Evolutionary conservation across 495 filamentous ascomycete species (phyloP), one percentile per base, ranked within the genome.

Genomic region (Bombardia bombarda): DNA sequence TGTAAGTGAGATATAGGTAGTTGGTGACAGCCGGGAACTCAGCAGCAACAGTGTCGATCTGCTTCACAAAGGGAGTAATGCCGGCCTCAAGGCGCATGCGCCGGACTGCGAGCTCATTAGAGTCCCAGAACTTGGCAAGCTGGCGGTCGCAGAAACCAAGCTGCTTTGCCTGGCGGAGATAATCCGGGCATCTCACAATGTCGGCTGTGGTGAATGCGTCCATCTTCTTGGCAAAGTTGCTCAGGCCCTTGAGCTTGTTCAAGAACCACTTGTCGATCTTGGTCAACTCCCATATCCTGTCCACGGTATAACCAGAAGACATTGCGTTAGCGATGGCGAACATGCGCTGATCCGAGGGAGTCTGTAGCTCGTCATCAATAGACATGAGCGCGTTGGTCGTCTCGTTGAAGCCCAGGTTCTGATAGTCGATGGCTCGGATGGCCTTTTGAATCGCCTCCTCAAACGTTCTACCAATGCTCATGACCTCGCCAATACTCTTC

Each of bases 401-500:
- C 57, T 90, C 86, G 53, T 86, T 92, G 73, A 95, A 98, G 4
- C 92, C 92, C 12, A 95, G 74, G 55, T 98, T 98, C 68, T 90
- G 80, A 70, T 83, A 90, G 62, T 98, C 92, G 43, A 97, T 87
- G 18, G 87, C 82, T 23, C 92, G 80, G 53, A 98, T 98, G 19
- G 92, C 92, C 61, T 98, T 98, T 58, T 98, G 92, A 26, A 98
- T 95, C 12, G 92, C 92, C 66, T 98, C 92, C 64, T 98, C 92
- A 45, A 98, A 98, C 0, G 87, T 93, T 49, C 92, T 72, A 43
- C 92, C 92, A 55, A 98, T 96, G 54, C 84, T 89, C 92, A 98
- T 97, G 43, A 98, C 92, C 61, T 98, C 92, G 54, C 92, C 92
- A 33, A 98, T 89, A 73, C 87, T 94, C 84, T 98, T 98, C 92